Base-by-base conservation (phyloP, 371 early-diverging fungal species). In the Blakeslea trispora region DNA sequence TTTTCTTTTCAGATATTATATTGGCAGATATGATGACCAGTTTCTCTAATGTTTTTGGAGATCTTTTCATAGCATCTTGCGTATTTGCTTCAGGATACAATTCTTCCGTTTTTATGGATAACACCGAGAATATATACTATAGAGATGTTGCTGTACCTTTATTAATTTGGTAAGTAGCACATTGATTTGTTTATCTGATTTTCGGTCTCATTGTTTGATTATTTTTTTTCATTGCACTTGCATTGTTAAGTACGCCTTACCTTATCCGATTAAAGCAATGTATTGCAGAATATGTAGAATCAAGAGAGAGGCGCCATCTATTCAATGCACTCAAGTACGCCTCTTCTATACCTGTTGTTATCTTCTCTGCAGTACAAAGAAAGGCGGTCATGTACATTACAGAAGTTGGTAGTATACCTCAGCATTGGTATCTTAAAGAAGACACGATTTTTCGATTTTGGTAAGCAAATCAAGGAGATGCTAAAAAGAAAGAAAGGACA, bases 11-110 rank as follows among this genome's bases (percentile, higher is more conserved):
- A 1, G 96, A 97, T 62, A 83, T 94, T 23, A 84, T 97, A 34
- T 70, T 97, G 53, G 94, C 96, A 5, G 97, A 97, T 82, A 89
- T 96, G 45, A 66, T 96, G 64, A 96, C 96, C 0, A 92, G 92
- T 61, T 94, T 92, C 65, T 88, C 95, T 0, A 83, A 90, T 43
- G 89, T 93, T 9, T 81, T 95, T 61, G 93, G 92, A 7, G 96
- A 95, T 65, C 68, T 91, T 5, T 85, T 87, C 45, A 69, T 79
- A 47, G 73, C 85, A n/a, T 53, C 70, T 24, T 83, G 83, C 57
- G 61, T 71, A 57, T 75, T 78, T 66, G 62, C 78, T 62, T 46
- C 64, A 71, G 53, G 66, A n/a, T 62, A 73, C 17, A 48, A 63
- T 41, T 60, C 66, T 31, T 61, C 67, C 21, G 58, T 61, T 5